Evolutionary conservation across 2,329 filamentous ascomycete species (phyloP).

Genomic region (Colletotrichum abscissum): DNA sequence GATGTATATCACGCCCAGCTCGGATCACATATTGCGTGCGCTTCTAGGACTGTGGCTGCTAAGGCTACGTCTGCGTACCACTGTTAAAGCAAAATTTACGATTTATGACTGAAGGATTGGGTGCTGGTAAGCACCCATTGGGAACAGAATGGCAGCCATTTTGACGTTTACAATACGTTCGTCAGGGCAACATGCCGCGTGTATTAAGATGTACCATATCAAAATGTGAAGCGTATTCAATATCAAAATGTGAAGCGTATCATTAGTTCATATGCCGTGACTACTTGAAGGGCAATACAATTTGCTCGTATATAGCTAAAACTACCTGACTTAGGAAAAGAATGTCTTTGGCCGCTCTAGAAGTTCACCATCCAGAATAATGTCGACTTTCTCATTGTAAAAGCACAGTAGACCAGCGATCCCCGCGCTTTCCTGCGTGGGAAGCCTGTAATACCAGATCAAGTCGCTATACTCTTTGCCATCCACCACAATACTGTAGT

Average conservation of each 20-base stretch:
- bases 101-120: not conserved
- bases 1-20: not conserved
- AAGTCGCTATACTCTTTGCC: slow-evolving; percentile 59
- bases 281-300: not conserved
- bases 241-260: not conserved
- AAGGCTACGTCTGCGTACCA: not conserved
- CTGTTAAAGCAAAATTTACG: not conserved
- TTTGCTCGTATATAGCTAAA: too few relatives aligned
- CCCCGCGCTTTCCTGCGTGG: slow-evolving; percentile 65
- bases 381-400: slow-evolving; percentile 76
- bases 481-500: slow-evolving; percentile 65
- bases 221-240: not conserved
- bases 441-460: slow-evolving; percentile 72
- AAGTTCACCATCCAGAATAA: slow-evolving; percentile 64
- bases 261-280: not conserved
- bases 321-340: slow-evolving; percentile 32
- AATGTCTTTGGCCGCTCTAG: slow-evolving; percentile 44
- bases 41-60: not conserved
- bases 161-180: not conserved
- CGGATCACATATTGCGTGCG: not conserved
- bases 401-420: slow-evolving; percentile 71
- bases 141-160: not conserved
- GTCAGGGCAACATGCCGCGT: not conserved
- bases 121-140: not conserved
- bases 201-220: not conserved